Base-by-base conservation (phyloP, 1,139 yeast species). In the Yarrowia galli region DNA sequence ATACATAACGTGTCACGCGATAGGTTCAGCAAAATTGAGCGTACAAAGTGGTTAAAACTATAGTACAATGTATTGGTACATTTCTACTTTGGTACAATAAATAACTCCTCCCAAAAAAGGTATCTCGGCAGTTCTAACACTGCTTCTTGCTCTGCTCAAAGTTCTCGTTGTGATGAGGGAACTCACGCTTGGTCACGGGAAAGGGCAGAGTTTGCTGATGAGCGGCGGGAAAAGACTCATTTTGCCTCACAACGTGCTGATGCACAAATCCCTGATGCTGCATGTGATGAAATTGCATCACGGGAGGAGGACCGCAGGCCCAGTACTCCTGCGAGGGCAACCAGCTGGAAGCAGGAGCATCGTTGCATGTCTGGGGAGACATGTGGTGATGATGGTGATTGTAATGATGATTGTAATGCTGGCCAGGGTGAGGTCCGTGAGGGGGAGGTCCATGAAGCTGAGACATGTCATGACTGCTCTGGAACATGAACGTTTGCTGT, bases 121-220 rank as follows among this genome's bases (percentile, higher is more conserved):
- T 35, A 32, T 35, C 32, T 28, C 32, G 1, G 32, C 32, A 28
- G 32, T 28, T 28, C 56, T 35, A 42, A 38, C 48, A 56, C 36
- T 40, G 35, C 48, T 42, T 56, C 28, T 56, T 56, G 63, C n/a
- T 56, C 38, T 25, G 63, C 38, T 56, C 63, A 9, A 40, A 56
- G 13, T 18, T 42, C 36, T 40, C 49, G 2, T 25, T 12, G 2
- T 56, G n/a, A 2, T 56, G 63, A 8, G 63, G 63, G 38, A 32
- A 42, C 42, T 56, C 63, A 0, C 63, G 48, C 38, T 56, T 56
- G 15, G 63, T 56, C 28, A 56, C 49, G 4, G 48, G 49, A 20
- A 56, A 56, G 3, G 63, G n/a, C 36, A 56, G 25, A 12, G 48
- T 56, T 18, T 56, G 63, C 48, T 56, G 63, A 16, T 36, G 61